Base-by-base conservation (phyloP, 1,284 basidiomycete species). In the Boletus mariae region DNA sequence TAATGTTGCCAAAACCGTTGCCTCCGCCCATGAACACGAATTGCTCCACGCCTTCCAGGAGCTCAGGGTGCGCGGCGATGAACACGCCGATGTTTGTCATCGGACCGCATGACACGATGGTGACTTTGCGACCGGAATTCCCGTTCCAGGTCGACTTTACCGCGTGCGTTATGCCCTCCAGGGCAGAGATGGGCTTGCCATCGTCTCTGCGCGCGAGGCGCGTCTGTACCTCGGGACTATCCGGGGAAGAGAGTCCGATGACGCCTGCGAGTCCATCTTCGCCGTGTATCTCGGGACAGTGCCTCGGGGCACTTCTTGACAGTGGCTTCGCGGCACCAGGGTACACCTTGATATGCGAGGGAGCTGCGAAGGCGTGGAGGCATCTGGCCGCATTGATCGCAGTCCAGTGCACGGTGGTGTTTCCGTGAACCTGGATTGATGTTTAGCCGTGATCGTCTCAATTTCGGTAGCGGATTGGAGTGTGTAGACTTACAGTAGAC, bases 21-120 rank as follows among this genome's bases (percentile, higher is more conserved):
- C 83, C 87, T 37, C 91, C 91, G n/a, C 92, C 91, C 91, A 94
- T 93, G 62, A 92, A 90, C 4, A 92, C 86, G 53, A 93, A 82
- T 60, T 90, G 80, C 55, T 87, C 84, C 5, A 92, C 73, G 9
- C 77, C 84, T 2, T 75, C 75, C n/a, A 90, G 63, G 8, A 94
- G 72, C 40, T 90, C 82, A 0, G 87, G 82, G 67, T 87, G 87
- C 1, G 83, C 79, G 54, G 79, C 79, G 17, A 87, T 75, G 63
- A 93, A 91, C 2, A 92, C 71, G 0, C 88, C 91, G 35, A 90
- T 75, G 60, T 94, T 94, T n/a, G 91, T 93, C 81, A 90, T 82
- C 4, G 90, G 86, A 0, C 91, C 91, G 5, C 80, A 84, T 0
- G 90, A 89, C 2, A 91, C 77, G 4, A 94, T 61, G 2, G 80